These are phyloP conservation scores for Dillenia suffruticosa DNA, from an alignment of 164 flowering plant genomes.

Conservation along the genomic window DNA sequence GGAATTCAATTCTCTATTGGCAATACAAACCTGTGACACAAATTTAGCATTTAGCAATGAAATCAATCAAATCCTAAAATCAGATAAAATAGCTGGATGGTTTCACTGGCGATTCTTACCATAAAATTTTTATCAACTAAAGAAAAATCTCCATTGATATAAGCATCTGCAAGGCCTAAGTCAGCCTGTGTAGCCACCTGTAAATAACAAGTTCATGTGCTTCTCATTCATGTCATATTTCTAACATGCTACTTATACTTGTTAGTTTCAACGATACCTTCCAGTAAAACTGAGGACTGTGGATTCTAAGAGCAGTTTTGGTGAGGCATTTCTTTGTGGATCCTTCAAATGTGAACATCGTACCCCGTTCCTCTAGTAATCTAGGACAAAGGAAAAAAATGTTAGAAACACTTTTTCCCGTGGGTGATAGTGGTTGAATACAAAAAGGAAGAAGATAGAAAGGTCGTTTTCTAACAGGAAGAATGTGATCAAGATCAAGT, in stretches of 20 bases:
- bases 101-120: constrained; percentile 32
- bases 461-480: too few species aligned
- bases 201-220: background rate
- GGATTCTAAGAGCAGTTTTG: constrained; percentile 58
- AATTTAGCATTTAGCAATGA: constrained; percentile 6
- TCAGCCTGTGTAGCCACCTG: constrained; percentile 87
- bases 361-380: constrained; percentile 92
- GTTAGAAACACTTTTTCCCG: too few species aligned
- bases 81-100: background rate
- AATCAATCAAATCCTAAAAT: constrained; percentile 1
- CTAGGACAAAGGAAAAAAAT: constrained; percentile 23
- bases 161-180: constrained; percentile 97
- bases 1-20: constrained; percentile 61
- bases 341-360: constrained; percentile 72
- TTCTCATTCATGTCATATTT: too few species aligned
- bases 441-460: too few species aligned
- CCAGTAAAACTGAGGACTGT: constrained; percentile 85
- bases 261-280: constrained; percentile 39
- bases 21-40: constrained; percentile 65
- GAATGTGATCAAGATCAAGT: too few species aligned
- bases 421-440: too few species aligned
- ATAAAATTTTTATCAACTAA: constrained; percentile 73
- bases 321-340: constrained; percentile 30
- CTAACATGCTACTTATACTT: too few species aligned
- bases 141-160: constrained; percentile 79